Conservation (phyloP, 306 rosid genomes). For the Prunus mume region DNA sequence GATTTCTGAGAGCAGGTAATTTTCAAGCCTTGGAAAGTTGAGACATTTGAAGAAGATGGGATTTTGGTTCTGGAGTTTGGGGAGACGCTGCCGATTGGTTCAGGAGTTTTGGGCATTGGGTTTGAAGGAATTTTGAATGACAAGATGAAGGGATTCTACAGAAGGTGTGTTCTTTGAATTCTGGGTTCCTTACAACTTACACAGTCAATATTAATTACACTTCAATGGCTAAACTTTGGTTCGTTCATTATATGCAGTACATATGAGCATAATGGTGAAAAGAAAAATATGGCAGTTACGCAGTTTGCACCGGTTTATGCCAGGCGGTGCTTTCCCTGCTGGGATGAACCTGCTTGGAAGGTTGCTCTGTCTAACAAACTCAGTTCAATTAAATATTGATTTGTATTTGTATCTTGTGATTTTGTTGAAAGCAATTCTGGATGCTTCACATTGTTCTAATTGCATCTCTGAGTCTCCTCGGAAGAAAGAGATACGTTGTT, state of each 20-base stretch:
- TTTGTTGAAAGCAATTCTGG: not conserved
- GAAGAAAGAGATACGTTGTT: too few species aligned
- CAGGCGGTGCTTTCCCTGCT: slow-evolving; percentile 93
- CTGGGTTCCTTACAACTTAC: not conserved
- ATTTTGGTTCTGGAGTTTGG: slow-evolving; percentile 78
- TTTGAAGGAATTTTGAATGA: slow-evolving; percentile 82
- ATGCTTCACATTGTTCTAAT: not conserved
- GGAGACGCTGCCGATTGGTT: slow-evolving; percentile 53
- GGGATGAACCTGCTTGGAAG: slow-evolving; percentile 99
- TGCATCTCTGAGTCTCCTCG: not conserved
- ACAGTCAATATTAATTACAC: not conserved
- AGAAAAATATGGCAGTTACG: slow-evolving; percentile 90
- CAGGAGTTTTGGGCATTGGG: slow-evolving; percentile 26
- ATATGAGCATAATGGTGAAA: slow-evolving; percentile 71
- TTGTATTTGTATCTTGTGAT: not conserved
- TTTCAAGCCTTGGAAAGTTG: slow-evolving; percentile 54
- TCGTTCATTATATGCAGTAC: slow-evolving; percentile 33
- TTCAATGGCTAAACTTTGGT: not conserved
- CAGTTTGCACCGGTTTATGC: slow-evolving; percentile 97
- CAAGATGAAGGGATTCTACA: slow-evolving; percentile 81
- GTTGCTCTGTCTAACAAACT: slow-evolving; percentile 25
- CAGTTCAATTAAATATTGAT: too few species aligned
- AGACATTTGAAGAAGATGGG: slow-evolving; percentile 56
- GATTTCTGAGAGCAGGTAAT: slow-evolving; percentile 38
- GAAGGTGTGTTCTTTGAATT: slow-evolving; percentile 39